Evolutionary conservation across 495 filamentous ascomycete species (phyloP), one percentile per base, ranked within the genome.

Genomic region (Penicillium soppii): DNA sequence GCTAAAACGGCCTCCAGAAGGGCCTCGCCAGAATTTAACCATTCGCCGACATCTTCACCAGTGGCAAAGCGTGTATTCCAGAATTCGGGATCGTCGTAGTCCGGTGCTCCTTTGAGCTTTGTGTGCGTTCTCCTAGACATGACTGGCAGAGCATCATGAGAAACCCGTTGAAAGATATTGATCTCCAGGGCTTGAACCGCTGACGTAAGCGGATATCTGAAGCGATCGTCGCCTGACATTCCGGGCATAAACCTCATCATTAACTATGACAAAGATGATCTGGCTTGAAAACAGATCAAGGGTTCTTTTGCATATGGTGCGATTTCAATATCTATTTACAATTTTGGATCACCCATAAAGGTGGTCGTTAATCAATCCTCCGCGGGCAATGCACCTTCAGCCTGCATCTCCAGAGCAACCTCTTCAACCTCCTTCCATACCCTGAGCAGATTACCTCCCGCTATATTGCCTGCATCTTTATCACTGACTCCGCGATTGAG

Each of bases 381-480:
- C 15, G 81, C 63, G 2, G 86, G 78, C 39, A 71, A 66, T 22
- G 76, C 79, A 0, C 88, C 86, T 1, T 71, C 70, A 3, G 66
- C 70, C 53, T 84, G 79, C 77, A 92, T 71, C 66, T 82, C 57
- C 29, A 64, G 60, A n/a, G 85, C 84, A 22, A 89, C 82, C 36
- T 62, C 66, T 45, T 91, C 89, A 7, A 83, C 86, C n/a, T 82
- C 81, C 43, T 62, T 71, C 89, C 88, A 91, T 27, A 94, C 88
- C 20, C 89, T 78, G 25, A 94, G 63, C 1, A 92, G 46, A 61
- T 94, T 94, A 1, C 80, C 84, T 0, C 89, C 89, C 0, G 79
- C 86, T 1, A 94, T 71, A 58, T 87, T 85, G 19, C 62, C 72
- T 1, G 78, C 85, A 56, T 94, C 83, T 37, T 70, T 63, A 53